These are phyloP conservation scores for Cercophora scortea DNA, from an alignment of 495 filamentous ascomycete species.

Conservation along the genomic window DNA sequence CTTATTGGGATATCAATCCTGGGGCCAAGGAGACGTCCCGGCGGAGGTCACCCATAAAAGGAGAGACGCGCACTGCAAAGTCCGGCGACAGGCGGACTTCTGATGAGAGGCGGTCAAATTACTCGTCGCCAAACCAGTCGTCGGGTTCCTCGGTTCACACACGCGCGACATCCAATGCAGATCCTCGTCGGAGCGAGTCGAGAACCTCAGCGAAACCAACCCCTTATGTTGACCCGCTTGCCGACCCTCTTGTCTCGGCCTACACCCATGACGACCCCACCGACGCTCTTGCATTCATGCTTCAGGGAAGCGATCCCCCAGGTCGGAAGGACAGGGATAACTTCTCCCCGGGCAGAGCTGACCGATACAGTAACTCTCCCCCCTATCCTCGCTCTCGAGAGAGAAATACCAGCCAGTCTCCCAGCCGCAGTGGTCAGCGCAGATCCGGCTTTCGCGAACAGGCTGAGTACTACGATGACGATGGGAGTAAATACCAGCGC, in stretches of 20 bases:
- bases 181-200: not conserved
- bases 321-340: not conserved
- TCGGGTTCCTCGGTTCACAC: constrained; percentile 4
- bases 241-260: constrained; percentile 2
- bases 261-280: constrained; percentile 5
- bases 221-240: not conserved
- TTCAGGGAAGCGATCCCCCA: constrained; percentile 10
- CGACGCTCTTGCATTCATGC: constrained; percentile 22
- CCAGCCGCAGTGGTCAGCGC: constrained; percentile 9
- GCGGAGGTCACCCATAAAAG: constrained; percentile 10
- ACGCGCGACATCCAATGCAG: constrained; percentile 10
- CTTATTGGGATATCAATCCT: constrained; percentile 25
- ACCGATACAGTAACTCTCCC: constrained; percentile 14
- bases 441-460: constrained; percentile 12
- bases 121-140: not conserved
- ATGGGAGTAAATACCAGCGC: constrained; percentile 7
- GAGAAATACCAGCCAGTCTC: constrained; percentile 9
- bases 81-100: not conserved
- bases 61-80: constrained; percentile 7
- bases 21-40: not conserved
- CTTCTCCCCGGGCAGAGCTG: constrained; percentile 11
- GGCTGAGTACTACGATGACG: constrained; percentile 17
- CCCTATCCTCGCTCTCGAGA: constrained; percentile 15
- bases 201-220: not conserved
- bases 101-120: constrained; percentile 9